Evolutionary conservation across 2,329 filamentous ascomycete genomes (phyloP), one percentile per base, ranked within the genome.

Genomic region (Colletotrichum orchidophilum): DNA sequence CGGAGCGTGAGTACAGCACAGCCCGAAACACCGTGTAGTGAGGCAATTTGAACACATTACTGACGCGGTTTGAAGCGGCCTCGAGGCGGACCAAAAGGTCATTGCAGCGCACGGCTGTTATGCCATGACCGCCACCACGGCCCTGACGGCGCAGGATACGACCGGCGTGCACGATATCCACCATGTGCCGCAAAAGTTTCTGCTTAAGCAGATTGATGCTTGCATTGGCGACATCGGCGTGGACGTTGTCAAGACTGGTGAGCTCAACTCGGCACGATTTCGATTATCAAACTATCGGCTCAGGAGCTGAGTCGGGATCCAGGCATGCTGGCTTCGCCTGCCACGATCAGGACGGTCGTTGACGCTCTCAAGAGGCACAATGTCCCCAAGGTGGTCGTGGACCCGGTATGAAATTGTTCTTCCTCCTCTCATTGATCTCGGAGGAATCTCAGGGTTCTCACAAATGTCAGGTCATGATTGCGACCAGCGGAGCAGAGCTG

Each of bases 31-130:
- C 9, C 33, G 21, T 33, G 31, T 39, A 27, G 15, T 27, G 31
- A 39, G 27, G 21, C 6, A n/a, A 39, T 50, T 61, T 63, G 49
- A 27, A 21, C 31, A 52, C 9, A 12, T 9, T n/a, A 39, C 54
- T 68, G 35, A 72, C 50, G 24, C 3, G 12, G 8, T 35, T 12
- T 1, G 42, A 77, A 97, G 95, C 66, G 96, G 96, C 62, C 90
- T 99, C 39, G 96, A 99, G 81, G 96, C 96, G 49, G 96, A 98
- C 80, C 95, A 98, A 79, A 97, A 97, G 80, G 95, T 97, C 72
- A 92, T 97, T 72, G 93, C 95, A 54, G 94, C 94, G 21, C 95
- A 98, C 88, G 92, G 93, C 71, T 96, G 94, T 83, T 98, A 98
- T 86, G 95, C 94, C 71, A 97, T 98, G 91, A 98, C 96, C 61